Conservation (phyloP, 192 early-diverging fungal species). For the Backusella circina region DNA sequence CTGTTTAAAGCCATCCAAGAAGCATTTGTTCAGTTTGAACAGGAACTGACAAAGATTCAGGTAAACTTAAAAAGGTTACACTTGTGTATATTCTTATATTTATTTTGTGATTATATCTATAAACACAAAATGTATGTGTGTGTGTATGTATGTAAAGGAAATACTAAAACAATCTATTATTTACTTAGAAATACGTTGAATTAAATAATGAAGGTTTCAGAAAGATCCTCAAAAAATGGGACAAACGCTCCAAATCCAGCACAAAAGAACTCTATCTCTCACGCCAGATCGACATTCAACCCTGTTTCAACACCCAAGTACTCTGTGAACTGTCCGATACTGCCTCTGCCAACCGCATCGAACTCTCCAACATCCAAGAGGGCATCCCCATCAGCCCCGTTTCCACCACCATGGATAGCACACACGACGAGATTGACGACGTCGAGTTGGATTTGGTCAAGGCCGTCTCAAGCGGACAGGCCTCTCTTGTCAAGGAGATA, state of each 20-base stretch:
- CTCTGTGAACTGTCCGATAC: constrained; percentile 88
- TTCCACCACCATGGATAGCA: neutral
- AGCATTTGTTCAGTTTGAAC: constrained; percentile 87
- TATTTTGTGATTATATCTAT: neutral
- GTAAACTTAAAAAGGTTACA: constrained; percentile 34
- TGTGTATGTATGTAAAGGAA: too few relatives aligned
- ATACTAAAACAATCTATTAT: neutral
- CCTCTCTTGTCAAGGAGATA: constrained; percentile 47
- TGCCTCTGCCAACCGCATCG: constrained; percentile 71
- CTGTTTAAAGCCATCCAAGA: constrained; percentile 78
- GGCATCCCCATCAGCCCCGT: constrained; percentile 27
- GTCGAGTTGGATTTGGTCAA: constrained; percentile 57
- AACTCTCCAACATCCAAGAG: constrained; percentile 66
- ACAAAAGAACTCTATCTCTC: constrained; percentile 98
- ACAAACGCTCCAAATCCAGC: constrained; percentile 95
- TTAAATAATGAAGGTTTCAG: constrained; percentile 92
- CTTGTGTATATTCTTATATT: neutral
- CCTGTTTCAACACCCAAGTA: constrained; percentile 93
- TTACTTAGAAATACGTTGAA: constrained; percentile 87
- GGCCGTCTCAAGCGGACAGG: constrained; percentile 42
- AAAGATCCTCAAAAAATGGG: constrained; percentile 99
- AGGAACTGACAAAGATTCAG: constrained; percentile 94
- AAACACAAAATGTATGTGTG: neutral
- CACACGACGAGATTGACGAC: constrained; percentile 47
- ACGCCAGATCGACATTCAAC: constrained; percentile 96